Evolutionary conservation across 75 land plant species (phyloP).

Genomic region (Gnetum montanum): DNA sequence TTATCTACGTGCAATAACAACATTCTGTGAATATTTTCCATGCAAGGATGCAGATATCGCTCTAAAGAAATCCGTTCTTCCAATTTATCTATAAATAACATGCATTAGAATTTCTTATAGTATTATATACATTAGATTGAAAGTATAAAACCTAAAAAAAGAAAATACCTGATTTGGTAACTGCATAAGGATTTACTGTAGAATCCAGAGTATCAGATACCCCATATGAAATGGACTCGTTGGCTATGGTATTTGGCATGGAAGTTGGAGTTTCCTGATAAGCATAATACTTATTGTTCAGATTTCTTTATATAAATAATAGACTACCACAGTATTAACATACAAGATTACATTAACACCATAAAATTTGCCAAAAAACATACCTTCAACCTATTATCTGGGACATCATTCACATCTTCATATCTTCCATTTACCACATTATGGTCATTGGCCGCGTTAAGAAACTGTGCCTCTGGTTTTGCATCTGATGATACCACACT

Average conservation of each 20-base stretch:
- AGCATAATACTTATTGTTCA: not conserved
- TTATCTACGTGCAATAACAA: too few species aligned
- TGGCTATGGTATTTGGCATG: not conserved
- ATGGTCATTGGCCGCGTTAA: not conserved
- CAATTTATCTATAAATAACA: too few species aligned
- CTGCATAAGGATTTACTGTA: not conserved
- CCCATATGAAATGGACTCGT: slow-evolving; percentile 1
- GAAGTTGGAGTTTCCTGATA: not conserved
- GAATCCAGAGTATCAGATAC: not conserved
- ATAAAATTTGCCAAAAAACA: not conserved
- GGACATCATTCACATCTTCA: not conserved
- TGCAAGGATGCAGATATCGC: too few species aligned
- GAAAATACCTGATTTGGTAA: too few species aligned
- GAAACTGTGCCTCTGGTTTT: slow-evolving; percentile 1
- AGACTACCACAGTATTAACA: not conserved
- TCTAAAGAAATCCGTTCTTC: too few species aligned
- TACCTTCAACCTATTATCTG: slow-evolving; percentile 8
- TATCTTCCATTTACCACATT: not conserved
- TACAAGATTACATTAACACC: slow-evolving; percentile 1
- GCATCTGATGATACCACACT: not conserved
- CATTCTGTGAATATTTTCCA: too few species aligned
- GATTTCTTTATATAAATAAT: not conserved
- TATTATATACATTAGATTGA: too few species aligned
- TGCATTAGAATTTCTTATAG: too few species aligned
- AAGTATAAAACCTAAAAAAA: too few species aligned